phyloP scores from a whole-genome alignment of 176 grass and related monocot species.

The Neostapfia colusana region DNA sequence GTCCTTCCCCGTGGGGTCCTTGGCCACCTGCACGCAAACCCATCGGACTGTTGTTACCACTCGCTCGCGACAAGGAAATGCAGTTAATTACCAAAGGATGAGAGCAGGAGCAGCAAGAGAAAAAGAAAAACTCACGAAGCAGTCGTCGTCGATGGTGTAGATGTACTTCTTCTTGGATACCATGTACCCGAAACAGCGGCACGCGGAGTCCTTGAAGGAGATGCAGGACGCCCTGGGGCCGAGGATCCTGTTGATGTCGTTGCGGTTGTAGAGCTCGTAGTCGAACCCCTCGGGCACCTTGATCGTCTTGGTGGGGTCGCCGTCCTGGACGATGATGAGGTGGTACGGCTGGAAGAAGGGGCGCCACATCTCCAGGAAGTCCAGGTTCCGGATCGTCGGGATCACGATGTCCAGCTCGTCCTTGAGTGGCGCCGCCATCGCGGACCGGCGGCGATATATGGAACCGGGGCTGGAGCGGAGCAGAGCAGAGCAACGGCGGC shows the following conservation, averaged over 20 bases:
- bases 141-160: slow-evolving; percentile 77
- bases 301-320: slow-evolving; percentile 69
- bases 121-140: slow-evolving; percentile 45
- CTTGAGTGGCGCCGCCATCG: slow-evolving; percentile 60
- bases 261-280: slow-evolving; percentile 85
- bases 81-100: too few species aligned
- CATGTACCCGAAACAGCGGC: slow-evolving; percentile 76
- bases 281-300: slow-evolving; percentile 74
- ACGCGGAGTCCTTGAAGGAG: slow-evolving; percentile 80
- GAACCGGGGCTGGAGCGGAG: slow-evolving; percentile 22
- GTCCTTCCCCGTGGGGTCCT: slow-evolving; percentile 62
- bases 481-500: background rate
- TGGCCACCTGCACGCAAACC: slow-evolving; percentile 48
- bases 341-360: slow-evolving; percentile 92
- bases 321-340: slow-evolving; percentile 93
- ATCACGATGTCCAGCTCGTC: slow-evolving; percentile 93
- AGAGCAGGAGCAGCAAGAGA: background rate
- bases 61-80: background rate
- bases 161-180: slow-evolving; percentile 84
- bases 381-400: slow-evolving; percentile 80
- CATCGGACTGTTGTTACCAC: too few species aligned
- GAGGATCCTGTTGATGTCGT: slow-evolving; percentile 74
- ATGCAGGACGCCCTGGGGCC: slow-evolving; percentile 62
- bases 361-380: slow-evolving; percentile 88
- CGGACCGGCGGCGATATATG: slow-evolving; percentile 11